Evolutionary conservation across 2,329 filamentous ascomycete genomes (phyloP).

Genomic region (Phialophora tarda): DNA sequence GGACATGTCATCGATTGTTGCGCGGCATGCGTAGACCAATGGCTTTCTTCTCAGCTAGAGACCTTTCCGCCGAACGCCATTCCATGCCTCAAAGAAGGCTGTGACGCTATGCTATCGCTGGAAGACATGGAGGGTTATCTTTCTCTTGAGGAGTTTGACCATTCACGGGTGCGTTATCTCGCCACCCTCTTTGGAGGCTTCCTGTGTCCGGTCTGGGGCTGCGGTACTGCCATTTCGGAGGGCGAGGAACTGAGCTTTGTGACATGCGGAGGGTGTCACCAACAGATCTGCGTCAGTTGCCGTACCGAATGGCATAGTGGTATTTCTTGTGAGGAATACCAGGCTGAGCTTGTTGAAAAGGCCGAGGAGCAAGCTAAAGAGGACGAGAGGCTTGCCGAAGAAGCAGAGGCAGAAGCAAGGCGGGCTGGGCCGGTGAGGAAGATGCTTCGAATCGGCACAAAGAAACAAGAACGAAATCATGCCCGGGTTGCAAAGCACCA

Average conservation of each 20-base stretch:
- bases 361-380: background rate
- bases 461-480: background rate
- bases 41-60: background rate
- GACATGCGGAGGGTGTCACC: background rate
- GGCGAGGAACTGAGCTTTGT: background rate
- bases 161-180: background rate
- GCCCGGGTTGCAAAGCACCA: background rate
- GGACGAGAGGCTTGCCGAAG: background rate
- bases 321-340: background rate
- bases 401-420: background rate
- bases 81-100: background rate
- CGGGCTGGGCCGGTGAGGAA: background rate
- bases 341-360: background rate
- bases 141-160: background rate
- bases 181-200: background rate
- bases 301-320: constrained; percentile 1
- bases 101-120: background rate
- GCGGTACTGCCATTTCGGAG: background rate
- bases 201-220: background rate
- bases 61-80: background rate
- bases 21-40: background rate
- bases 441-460: background rate
- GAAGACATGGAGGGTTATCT: constrained; percentile 1
- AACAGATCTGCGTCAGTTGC: background rate
- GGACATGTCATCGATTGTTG: background rate